Conservation (phyloP, 129 eudicot species). For the Centaurea solstitialis region DNA sequence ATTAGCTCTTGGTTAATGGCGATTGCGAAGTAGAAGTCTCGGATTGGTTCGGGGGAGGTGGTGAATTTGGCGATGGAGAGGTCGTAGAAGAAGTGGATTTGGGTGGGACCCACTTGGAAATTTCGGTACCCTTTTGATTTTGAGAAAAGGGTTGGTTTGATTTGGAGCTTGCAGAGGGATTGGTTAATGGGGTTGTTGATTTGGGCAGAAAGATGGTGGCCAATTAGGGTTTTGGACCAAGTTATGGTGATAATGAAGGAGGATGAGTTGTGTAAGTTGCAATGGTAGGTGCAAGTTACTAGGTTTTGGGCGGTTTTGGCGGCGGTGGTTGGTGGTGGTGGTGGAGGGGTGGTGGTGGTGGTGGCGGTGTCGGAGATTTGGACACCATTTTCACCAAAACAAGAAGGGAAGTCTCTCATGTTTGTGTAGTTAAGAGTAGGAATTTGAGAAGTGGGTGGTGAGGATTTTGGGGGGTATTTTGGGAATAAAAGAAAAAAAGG, state of each 20-base stretch:
- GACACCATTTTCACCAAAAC: conserved; percentile 81
- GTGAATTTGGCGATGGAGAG: conserved; percentile 58
- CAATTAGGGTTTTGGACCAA: conserved; percentile 75
- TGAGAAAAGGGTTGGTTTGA: conserved; percentile 61
- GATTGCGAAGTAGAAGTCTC: conserved; percentile 53
- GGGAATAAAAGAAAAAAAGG: neutral
- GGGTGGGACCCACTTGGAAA: conserved; percentile 36
- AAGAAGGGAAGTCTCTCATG: conserved; percentile 83
- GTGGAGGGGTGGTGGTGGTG: conserved; percentile 31
- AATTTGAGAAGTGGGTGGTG: conserved; percentile 16
- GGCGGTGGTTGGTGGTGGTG: conserved; percentile 1
- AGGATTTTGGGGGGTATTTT: neutral
- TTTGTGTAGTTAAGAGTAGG: neutral
- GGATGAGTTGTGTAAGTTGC: conserved; percentile 36
- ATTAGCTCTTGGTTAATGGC: conserved; percentile 44
- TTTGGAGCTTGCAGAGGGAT: conserved; percentile 47
- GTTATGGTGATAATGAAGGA: conserved; percentile 55
- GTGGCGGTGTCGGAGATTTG: conserved; percentile 66
- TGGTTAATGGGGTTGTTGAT: conserved; percentile 41
- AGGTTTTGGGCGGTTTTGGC: conserved; percentile 58
- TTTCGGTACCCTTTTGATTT: conserved; percentile 54
- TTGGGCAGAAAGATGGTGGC: conserved; percentile 53
- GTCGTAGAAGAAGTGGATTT: conserved; percentile 52
- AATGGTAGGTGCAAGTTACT: conserved; percentile 64
- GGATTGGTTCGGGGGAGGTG: conserved; percentile 65